Base-by-base conservation (phyloP, 495 filamentous ascomycete genomes). In the Lichenothelia convexa region DNA sequence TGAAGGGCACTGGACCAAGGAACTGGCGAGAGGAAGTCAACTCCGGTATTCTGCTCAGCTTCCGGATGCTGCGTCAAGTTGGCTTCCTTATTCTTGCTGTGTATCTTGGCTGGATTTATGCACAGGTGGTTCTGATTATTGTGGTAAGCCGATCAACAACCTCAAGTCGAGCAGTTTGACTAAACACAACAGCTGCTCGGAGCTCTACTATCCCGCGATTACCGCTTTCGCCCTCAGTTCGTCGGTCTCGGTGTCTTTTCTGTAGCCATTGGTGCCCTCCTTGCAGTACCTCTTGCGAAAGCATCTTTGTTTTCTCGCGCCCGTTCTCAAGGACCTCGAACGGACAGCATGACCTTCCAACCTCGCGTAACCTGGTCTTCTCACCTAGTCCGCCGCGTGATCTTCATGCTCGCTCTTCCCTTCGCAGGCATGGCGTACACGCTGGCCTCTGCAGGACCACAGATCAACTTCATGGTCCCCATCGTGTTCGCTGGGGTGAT, bases 31-130 rank as follows among this genome's bases (percentile, higher is more conserved):
- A 83, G 44, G 79, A 82, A 44, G 69, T 80, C 33, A 65, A 66
- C 49, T 73, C 77, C 32, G 79, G 80, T n/a, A 41, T 77, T n/a
- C 53, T 69, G 16, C 55, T 85, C 21, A 70, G 61, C 30, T 47
- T 64, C 24, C 67, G 71, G 45, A 82, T 85, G 77, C 50, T 78
- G 12, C 62, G 59, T 15, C 78, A 84, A 48, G 61, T 72, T 11
- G 78, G 80, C 0, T 85, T 83, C 50, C 43, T 70, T 15, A 51
- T 84, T n/a, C 61, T 84, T 45, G 70, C 75, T 8, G 18, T 76
- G 11, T 85, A 82, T 50, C 56, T 73, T 12, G 73, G 64, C n/a
- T 84, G 77, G 78, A 74, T 80, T 39, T 80, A 81, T 53, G 75
- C 73, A 12, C 71, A 81, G 43, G 55, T 81, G 3, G 71, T 80